Percentiles rank a stretch among this genome's conserved stretches.
Conservation (phyloP, 257 asterid genomes). For the Nicotiana tabacum region DNA sequence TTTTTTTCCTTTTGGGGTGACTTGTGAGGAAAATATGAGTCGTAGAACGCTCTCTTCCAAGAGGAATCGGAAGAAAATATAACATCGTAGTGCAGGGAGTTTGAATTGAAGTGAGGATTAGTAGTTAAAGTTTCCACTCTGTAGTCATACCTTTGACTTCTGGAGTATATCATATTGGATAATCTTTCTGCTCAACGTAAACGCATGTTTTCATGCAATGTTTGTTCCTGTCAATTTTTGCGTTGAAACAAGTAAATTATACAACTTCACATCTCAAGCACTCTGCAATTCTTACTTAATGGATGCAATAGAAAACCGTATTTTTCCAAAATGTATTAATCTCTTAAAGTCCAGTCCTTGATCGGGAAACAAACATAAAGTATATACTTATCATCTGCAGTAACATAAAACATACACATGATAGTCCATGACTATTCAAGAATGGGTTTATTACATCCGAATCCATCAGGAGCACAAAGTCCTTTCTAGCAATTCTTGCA, state of each 20-base stretch:
- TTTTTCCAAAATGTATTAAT: background rate
- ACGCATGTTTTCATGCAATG: background rate
- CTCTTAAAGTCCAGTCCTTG: background rate
- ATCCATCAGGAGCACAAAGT: slow-evolving; percentile 45
- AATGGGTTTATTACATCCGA: background rate
- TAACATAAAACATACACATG: background rate
- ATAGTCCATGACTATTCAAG: background rate
- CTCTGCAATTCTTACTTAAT: background rate
- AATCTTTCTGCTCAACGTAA: background rate
- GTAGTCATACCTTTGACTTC: background rate
- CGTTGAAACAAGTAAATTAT: background rate
- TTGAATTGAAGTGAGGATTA: background rate
- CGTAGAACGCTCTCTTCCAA: too few relatives aligned
- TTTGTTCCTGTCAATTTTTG: background rate
- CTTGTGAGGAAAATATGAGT: too few relatives aligned
- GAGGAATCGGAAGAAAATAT: too few relatives aligned
- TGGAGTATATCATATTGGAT: background rate
- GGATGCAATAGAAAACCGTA: background rate
- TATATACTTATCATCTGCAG: background rate
- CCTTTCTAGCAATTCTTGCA: slow-evolving; percentile 62
- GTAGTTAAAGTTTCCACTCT: background rate
- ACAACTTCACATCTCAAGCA: background rate
- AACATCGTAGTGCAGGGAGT: background rate
- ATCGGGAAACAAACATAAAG: background rate
- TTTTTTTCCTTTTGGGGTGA: too few relatives aligned